These are phyloP conservation scores for Clarireedia monteithiana DNA, from an alignment of 2,329 filamentous ascomycete species.

Conservation along the genomic window DNA sequence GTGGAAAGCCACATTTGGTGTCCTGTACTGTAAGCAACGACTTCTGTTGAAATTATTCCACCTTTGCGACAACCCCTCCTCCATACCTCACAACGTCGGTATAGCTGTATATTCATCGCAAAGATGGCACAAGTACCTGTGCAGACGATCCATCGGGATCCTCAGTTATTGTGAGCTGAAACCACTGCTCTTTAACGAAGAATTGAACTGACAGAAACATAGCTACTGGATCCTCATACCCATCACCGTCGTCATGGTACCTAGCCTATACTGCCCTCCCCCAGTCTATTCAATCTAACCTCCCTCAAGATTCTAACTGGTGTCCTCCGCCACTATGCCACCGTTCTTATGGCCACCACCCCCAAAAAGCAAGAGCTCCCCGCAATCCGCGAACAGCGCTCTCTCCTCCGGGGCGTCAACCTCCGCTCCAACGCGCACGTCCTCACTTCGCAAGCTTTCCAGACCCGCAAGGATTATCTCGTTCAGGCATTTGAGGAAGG, in stretches of 20 bases:
- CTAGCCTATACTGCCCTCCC: slow-evolving; percentile 7
- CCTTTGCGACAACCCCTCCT: slow-evolving; percentile 4
- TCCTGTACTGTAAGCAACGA: slow-evolving; percentile 12
- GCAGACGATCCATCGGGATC: slow-evolving; percentile 97
- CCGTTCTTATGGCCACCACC: slow-evolving; percentile 57
- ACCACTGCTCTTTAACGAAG: slow-evolving; percentile 8
- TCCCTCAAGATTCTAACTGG: slow-evolving; percentile 70
- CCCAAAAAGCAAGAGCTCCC: slow-evolving; percentile 50
- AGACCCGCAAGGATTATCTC: slow-evolving; percentile 71
- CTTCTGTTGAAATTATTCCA: neutral
- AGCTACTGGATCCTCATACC: slow-evolving; percentile 99
- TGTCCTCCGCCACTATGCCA: slow-evolving; percentile 91
- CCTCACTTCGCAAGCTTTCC: slow-evolving; percentile 71
- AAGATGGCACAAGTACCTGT: slow-evolving; percentile 77
- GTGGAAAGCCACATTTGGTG: slow-evolving; percentile 23
- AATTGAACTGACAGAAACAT: slow-evolving; percentile 23
- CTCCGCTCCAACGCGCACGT: slow-evolving; percentile 76
- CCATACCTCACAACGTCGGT: neutral
- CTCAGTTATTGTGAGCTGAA: slow-evolving; percentile 79
- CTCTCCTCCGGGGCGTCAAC: slow-evolving; percentile 74
- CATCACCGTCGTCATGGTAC: slow-evolving; percentile 93
- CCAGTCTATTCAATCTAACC: neutral
- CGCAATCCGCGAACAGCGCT: slow-evolving; percentile 77
- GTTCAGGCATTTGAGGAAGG: slow-evolving; percentile 80
- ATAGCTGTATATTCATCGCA: neutral